Percentiles rank a stretch among this genome's conserved stretches.
These are phyloP conservation scores for Alternaria novae-zelandiae DNA, from an alignment of 2,329 filamentous ascomycete species.

Conservation along the genomic window DNA sequence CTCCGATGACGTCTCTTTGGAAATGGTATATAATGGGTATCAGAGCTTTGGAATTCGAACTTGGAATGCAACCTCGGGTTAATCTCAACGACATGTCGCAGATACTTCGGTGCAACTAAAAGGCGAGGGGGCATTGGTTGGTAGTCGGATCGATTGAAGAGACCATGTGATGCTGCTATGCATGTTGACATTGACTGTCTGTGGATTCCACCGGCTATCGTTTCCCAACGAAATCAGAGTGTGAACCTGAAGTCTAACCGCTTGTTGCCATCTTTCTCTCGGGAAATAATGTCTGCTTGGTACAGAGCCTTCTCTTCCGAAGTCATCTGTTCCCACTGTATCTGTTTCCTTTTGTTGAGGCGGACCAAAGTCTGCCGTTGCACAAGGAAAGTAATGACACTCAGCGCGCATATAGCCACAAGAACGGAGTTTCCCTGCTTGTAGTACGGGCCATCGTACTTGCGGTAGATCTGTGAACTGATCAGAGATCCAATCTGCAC, in stretches of 20 bases:
- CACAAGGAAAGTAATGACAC: slow-evolving; percentile 58
- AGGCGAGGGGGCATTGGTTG: not conserved
- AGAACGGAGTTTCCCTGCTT: slow-evolving; percentile 60
- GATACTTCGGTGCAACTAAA: not conserved
- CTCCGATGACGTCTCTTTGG: too few relatives aligned
- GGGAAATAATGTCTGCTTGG: slow-evolving; percentile 45
- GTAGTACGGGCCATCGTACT: slow-evolving; percentile 62
- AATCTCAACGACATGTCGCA: not conserved
- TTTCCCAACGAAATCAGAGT: slow-evolving; percentile 9
- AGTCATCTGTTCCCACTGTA: slow-evolving; percentile 57
- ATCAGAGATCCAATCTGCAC: slow-evolving; percentile 52
- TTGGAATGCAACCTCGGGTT: not conserved
- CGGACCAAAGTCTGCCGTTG: slow-evolving; percentile 50
- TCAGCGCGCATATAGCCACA: slow-evolving; percentile 57
- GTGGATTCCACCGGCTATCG: not conserved
- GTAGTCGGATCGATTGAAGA: not conserved
- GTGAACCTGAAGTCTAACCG: slow-evolving; percentile 50
- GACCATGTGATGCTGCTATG: not conserved
- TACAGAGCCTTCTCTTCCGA: slow-evolving; percentile 59
- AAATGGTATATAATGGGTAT: not conserved
- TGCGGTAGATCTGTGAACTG: slow-evolving; percentile 56
- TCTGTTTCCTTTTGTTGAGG: slow-evolving; percentile 48
- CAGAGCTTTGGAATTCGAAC: not conserved
- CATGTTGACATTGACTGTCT: not conserved
- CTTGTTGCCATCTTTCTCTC: slow-evolving; percentile 47